A percentile compares a stretch with the other conserved stretches of the same genome.
phyloP scores from a whole-genome alignment of 2,329 filamentous ascomycete species.

The Huntiella bhutanensis region DNA sequence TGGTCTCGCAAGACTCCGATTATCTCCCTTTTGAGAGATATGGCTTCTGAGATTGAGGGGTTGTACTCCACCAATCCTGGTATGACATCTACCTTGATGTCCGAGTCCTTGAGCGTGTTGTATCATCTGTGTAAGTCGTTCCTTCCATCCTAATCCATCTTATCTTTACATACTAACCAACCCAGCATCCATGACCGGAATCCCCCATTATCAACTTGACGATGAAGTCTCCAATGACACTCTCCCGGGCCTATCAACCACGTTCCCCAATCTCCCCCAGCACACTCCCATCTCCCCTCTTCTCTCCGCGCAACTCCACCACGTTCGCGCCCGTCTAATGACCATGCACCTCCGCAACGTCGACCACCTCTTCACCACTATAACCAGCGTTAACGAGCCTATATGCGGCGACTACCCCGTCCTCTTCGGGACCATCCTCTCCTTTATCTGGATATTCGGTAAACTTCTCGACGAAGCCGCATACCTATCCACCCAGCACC shows the following conservation, averaged over 20 bases:
- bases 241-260: not conserved
- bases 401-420: not conserved
- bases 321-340: not conserved
- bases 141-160: not conserved
- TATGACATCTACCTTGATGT: not conserved
- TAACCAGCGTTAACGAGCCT: not conserved
- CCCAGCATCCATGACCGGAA: not conserved
- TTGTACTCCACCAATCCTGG: no score
- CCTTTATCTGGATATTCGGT: slow-evolving; percentile 1
- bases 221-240: not conserved
- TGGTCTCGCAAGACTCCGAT: no score
- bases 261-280: not conserved
- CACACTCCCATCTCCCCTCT: slow-evolving; percentile 1
- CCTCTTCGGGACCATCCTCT: slow-evolving; percentile 1
- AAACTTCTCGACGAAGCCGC: not conserved
- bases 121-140: not conserved
- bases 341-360: slow-evolving; percentile 5
- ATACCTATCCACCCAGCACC: no score
- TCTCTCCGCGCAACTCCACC: not conserved
- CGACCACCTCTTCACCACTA: not conserved
- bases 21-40: no score
- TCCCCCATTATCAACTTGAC: not conserved
- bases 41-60: no score
- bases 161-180: not conserved
- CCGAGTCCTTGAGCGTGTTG: not conserved